Evolutionary conservation across 2,329 filamentous ascomycete species (phyloP).

Genomic region (Hymenoscyphus infarciens): DNA sequence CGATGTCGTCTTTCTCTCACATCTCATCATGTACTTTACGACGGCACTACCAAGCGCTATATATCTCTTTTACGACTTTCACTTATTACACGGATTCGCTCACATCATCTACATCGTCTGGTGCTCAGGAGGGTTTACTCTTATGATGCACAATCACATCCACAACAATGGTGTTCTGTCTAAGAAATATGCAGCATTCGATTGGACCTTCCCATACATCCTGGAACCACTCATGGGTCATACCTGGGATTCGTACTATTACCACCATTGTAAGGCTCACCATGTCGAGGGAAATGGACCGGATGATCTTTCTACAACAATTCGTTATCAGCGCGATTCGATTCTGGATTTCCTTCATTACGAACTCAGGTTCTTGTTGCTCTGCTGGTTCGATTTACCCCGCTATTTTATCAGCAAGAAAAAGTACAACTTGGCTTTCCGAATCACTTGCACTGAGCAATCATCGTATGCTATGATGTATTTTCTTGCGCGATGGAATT

Average conservation of each 20-base stretch:
- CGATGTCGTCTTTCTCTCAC: conserved; percentile 75
- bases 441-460: conserved; percentile 59
- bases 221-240: conserved; percentile 75
- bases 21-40: conserved; percentile 67
- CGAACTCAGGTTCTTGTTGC: conserved; percentile 67
- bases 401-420: conserved; percentile 66
- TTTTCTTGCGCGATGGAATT: conserved; percentile 48
- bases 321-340: conserved; percentile 72
- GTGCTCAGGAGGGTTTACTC: conserved; percentile 70
- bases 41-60: conserved; percentile 68
- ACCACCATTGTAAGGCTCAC: conserved; percentile 83
- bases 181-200: conserved; percentile 53
- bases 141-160: conserved; percentile 84
- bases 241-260: conserved; percentile 82
- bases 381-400: conserved; percentile 73
- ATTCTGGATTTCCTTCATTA: conserved; percentile 66
- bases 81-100: conserved; percentile 61
- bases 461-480: conserved; percentile 55
- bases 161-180: conserved; percentile 68
- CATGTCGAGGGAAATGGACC: conserved; percentile 80
- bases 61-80: conserved; percentile 62
- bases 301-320: conserved; percentile 70
- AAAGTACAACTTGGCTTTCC: conserved; percentile 51
- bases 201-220: conserved; percentile 67
- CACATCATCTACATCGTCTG: conserved; percentile 64